Evolutionary conservation across 2,329 filamentous ascomycete species (phyloP), one percentile per base, ranked within the genome.

Genomic region (Helicocarpus griseus): DNA sequence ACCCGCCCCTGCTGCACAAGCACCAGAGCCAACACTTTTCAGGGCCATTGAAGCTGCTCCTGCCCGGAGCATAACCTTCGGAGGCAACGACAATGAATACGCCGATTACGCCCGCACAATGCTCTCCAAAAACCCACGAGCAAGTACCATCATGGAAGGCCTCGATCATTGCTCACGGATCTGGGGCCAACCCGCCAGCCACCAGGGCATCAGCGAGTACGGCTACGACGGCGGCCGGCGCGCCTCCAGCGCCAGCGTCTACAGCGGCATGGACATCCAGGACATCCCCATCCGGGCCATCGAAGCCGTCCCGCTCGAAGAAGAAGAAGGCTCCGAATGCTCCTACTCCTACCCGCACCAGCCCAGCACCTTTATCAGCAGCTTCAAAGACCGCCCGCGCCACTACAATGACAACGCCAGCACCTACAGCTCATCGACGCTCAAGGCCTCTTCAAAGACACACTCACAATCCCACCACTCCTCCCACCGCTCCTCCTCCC

Each of bases 331-430:
- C 61, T 46, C 44, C 29, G 38, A 55, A 55, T 47, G 58, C 57
- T 29, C 53, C 4, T 51, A 48, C 21, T 48, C 49, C 29, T 53
- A 57, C 51, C 14, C 29, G 13, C 50, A 54, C 36, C 63, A 64
- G 48, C 63, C 66, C 43, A 68, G 67, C 54, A 69, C 69, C 5
- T 65, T 71, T 51, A 70, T 71, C 60, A 72, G 68, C 63, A 69
- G 65, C 54, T 71, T 68, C 57, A 62, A 61, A 28, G 68, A 56
- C 5, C 52, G 46, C 1, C 48, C 56, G 28, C 61, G 63, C 8
- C 65, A 62, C 28, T 38, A 48, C 22, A 48, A 57, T 48, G 53
- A 62, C 49, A 48, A 58, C 28, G 61, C 58, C 13, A 69, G 65
- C 48, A 60, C 65, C 24, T 65, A 65, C 45, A 67, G 66, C 4